Conservation (phyloP, 2,329 filamentous ascomycete genomes). For the Fusarium sp. region DNA sequence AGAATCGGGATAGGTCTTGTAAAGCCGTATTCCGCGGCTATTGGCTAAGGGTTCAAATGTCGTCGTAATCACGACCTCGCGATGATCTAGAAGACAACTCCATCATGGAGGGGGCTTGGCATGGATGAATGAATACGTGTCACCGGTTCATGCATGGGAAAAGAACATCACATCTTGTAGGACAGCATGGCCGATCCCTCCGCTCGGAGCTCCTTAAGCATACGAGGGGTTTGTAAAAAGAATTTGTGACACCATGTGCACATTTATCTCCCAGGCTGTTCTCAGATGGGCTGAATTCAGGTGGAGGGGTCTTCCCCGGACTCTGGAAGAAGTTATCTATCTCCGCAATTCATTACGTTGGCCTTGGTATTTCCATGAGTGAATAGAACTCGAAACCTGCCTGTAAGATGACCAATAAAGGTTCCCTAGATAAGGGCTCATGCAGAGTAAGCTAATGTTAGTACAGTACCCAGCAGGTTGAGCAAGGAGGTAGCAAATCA, state of each 20-base stretch:
- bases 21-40: background rate
- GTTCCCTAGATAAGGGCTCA: slow-evolving; percentile 40
- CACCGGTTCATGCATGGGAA: slow-evolving; percentile 37
- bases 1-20: slow-evolving; percentile 14
- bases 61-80: slow-evolving; percentile 15
- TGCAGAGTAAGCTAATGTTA: slow-evolving; percentile 2
- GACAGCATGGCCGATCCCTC: slow-evolving; percentile 22
- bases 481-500: slow-evolving; percentile 34
- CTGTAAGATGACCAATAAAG: slow-evolving; percentile 29
- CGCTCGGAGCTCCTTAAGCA: background rate
- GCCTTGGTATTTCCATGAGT: slow-evolving; percentile 39
- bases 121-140: slow-evolving; percentile 7
- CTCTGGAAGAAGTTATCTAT: slow-evolving; percentile 11
- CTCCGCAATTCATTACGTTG: slow-evolving; percentile 41
- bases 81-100: slow-evolving; percentile 11
- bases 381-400: slow-evolving; percentile 18
- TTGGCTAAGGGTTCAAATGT: slow-evolving; percentile 1
- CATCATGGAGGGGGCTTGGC: slow-evolving; percentile 3
- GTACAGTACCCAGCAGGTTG: slow-evolving; percentile 11
- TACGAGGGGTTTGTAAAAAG: slow-evolving; percentile 11
- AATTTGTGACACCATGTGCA: slow-evolving; percentile 19
- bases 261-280: background rate
- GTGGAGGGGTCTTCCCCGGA: slow-evolving; percentile 25
- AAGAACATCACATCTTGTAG: slow-evolving; percentile 9
- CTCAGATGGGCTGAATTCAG: background rate